Evolutionary conservation across 2,329 filamentous ascomycete genomes (phyloP).

Genomic region (Macroventuria anomochaeta): DNA sequence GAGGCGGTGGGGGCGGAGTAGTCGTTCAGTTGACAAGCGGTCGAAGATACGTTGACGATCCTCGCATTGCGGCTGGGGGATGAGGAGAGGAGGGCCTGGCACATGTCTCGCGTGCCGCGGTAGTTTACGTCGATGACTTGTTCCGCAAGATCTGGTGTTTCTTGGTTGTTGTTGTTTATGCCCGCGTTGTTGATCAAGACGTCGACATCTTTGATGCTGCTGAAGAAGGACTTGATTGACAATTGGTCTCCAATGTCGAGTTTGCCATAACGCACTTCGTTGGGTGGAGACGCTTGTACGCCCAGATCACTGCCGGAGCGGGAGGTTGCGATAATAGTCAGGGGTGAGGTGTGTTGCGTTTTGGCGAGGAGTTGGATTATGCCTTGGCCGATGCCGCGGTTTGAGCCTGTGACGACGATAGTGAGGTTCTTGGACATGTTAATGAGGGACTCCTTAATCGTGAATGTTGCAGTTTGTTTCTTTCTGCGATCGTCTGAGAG

Average conservation of each 20-base stretch:
- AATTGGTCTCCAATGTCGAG: constrained; percentile 23
- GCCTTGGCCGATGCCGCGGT: constrained; percentile 32
- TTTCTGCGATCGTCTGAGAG: no score
- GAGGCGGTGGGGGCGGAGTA: constrained; percentile 3
- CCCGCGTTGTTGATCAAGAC: constrained; percentile 35
- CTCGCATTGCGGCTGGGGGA: background rate
- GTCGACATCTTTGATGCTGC: constrained; percentile 15
- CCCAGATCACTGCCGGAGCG: constrained; percentile 21
- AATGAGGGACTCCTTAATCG: no score
- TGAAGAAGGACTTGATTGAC: constrained; percentile 26
- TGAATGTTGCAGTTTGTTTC: no score
- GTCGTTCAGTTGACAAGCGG: constrained; percentile 14
- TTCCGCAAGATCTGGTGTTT: constrained; percentile 14
- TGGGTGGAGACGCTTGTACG: constrained; percentile 11
- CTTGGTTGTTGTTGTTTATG: constrained; percentile 24
- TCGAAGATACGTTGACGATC: constrained; percentile 29
- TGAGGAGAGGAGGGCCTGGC: constrained; percentile 15
- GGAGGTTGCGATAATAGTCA: constrained; percentile 31
- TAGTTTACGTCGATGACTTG: constrained; percentile 27
- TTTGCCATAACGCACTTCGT: constrained; percentile 21
- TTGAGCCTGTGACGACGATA: constrained; percentile 33
- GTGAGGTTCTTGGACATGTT: constrained; percentile 22
- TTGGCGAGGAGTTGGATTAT: constrained; percentile 28
- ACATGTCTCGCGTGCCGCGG: constrained; percentile 27
- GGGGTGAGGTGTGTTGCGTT: constrained; percentile 18